Evolutionary conservation across 495 filamentous ascomycete species (phyloP), one percentile per base, ranked within the genome.

Genomic region (Paragyromitra xinjiangensis): DNA sequence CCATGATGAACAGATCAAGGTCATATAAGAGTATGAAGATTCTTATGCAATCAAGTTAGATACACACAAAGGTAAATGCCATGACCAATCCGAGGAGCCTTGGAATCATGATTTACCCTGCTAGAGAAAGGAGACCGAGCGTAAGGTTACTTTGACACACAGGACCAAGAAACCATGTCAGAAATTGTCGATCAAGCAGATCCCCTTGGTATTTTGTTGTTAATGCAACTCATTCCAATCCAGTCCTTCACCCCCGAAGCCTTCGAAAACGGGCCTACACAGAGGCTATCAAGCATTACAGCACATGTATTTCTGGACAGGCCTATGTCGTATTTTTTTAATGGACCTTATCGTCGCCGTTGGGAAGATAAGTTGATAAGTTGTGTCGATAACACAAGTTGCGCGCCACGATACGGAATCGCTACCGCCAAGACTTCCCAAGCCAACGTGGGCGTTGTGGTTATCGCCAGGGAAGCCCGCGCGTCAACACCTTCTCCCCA

Each of bases 371-470:
- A 66, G 51, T 59, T 65, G 68, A 55, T 53, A 64, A 65, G 26
- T 72, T 39, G 26, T 73, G 40, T 66, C 37, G 61, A 62, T 67
- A 73, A 26, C 73, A 48, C 22, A 40, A 44, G 63, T 29, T 61
- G 48, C 51, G 16, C 65, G 69, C 69, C 69, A 66, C 69, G 62
- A 71, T 77, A 48, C 64, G 67, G 59, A 55, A 66, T 73, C 69
- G 61, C 53, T 59, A 12, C 39, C 22, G 74, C 74, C 74, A 77
- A 77, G 74, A 77, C 69, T 19, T 58, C 58, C 24, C 48, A 40
- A 51, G 42, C 64, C 68, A 73, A 56, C 59, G 40, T 48, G 42
- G 62, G 62, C 24, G 37, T 48, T 48, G 51, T 70, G 65, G 44
- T 69, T 70, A 71, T 64, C 19, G 67, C 22, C 58, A 62, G 37